Base-by-base conservation (phyloP, 164 flowering plant species). In the Paratinospora sagittata region DNA sequence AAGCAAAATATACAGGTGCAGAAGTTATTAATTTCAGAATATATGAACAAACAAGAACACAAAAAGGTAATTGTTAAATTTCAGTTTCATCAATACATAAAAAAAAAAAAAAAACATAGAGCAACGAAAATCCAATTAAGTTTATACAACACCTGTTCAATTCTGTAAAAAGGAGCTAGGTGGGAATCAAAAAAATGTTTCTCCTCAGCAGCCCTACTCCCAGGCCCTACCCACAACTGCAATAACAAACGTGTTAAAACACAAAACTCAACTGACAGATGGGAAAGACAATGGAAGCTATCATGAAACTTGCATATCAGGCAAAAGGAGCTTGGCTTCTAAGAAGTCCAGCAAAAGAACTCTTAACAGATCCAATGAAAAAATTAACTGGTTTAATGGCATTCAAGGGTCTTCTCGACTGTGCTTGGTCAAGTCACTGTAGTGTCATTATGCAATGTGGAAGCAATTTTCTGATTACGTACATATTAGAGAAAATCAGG, bases 221-320 rank as follows among this genome's bases (percentile, higher is more conserved):
- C 98, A 65, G 84, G 93, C 45, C 97, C 97, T 36, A 96, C 98
- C 99, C 99, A 96, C 19, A 96, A 86, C 99, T 93, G 93, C 72
- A 86, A 81, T 26, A 68, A 27, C 0, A 65, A 23, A 76, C 19
- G 27, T 57, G 41, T 47, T 16, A 34, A 30, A 30, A 39, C 23
- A 17, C 11, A 47, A 70, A 45, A 65, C 23, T 27, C 41, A 21
- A 72, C 10, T 2, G 24, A 61, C 64, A 61, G 12, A 11, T 70
- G 14, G 57, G 16, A 61, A 27, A 8, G 63, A 43, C 19, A 57
- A 70, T 52, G 12, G 43, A 37, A 30, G 34, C 34, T 30, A 30
- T 30, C 34, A 30, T 30, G 34, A 30, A 30, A 30, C 4, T 30
- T 30, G 2, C 34, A 30, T 30, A 30, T 30, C 34, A 30, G 34